Evolutionary conservation across 352 stramenopile genomes (phyloP), one percentile per base, ranked within the genome.

Genomic region (Phytopythium aichiense): DNA sequence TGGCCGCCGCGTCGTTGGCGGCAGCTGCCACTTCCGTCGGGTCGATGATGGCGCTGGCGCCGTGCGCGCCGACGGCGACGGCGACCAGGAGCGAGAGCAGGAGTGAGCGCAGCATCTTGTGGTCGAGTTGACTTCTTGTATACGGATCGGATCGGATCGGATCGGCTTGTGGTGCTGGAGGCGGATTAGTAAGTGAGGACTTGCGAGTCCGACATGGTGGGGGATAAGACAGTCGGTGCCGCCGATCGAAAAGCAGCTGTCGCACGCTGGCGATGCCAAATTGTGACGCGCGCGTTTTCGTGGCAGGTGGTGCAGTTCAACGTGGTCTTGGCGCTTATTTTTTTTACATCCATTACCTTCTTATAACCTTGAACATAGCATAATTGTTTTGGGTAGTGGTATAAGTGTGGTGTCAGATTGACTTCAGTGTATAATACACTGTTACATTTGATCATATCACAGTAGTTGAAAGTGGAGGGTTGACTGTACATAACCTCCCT

Each of bases 31-130:
- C 60, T 0, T 33, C 40, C n/a, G 46, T 67, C 25, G 69, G 69
- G 66, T 76, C 66, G 30, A 57, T 45, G 35, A 71, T 67, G 22
- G 65, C 65, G 31, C 43, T 64, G 55, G 65, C 62, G 38, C 16
- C 49, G 20, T 23, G 53, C 35, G 13, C 20, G 1, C 60, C 70
- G 40, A 65, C 51, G 1, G 66, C 69, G 28, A 68, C 57, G n/a
- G 40, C 43, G 51, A 67, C 65, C 57, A 76, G 50, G 18, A 76
- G 59, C 16, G 69, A 45, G 23, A 76, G 31, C 70, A 35, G 56
- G 64, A 57, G 58, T 60, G 63, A 71, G 58, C 69, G 66, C 43
- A 55, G 42, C 69, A 76, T 76, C 18, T 18, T 48, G 15, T 48
- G 6, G 56, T 7, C 15, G 16, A 7, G 25, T 51, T 49, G 46